Evolutionary conservation across 352 stramenopile genomes (phyloP), one percentile per base, ranked within the genome.

Genomic region (Albugo laibachii): DNA sequence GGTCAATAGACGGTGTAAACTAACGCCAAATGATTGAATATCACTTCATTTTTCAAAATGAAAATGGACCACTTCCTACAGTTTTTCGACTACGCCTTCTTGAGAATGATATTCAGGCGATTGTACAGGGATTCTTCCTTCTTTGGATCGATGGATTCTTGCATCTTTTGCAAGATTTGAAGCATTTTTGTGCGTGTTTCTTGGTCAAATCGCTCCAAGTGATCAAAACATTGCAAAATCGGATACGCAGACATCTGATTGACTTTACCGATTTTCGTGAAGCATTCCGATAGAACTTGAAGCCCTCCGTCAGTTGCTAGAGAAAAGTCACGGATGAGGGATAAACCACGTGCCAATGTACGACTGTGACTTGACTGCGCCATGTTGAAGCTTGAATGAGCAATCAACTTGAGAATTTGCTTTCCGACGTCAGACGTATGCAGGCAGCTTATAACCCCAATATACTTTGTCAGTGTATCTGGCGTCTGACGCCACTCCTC

Each of bases 161-260:
- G 76, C 67, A 89, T 75, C 39, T 66, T 61, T 50, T 83, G 55
- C 37, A 89, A 54, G 11, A 63, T 60, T 24, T 50, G 53, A 36
- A 69, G 52, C 36, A 84, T 45, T 51, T 77, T 82, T 13, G 47
- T 37, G 54, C 80, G 74, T 6, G 66, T 80, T 11, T 46, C 65
- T 6, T 69, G 66, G 13, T 80, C 61, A 44, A 88, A 88, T 24
- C 69, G 63, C 19, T 76, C 65, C 13, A 89, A 39, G 59, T 86
- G 71, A 48, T 84, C 76, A 45, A 89, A 89, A 52, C 66, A 79
- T 55, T 76, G 66, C 53, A 89, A 43, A 53, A 89, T 65, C 41
- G 76, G 65, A 48, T 89, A 88, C 45, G 67, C 73, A 34, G 73
- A 77, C 73, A 84, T 86, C 50, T 89, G 69, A 62, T 86, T 89